Evolutionary conservation across 2,329 filamentous ascomycete genomes (phyloP).

Genomic region (Cladophialophora yegresii): DNA sequence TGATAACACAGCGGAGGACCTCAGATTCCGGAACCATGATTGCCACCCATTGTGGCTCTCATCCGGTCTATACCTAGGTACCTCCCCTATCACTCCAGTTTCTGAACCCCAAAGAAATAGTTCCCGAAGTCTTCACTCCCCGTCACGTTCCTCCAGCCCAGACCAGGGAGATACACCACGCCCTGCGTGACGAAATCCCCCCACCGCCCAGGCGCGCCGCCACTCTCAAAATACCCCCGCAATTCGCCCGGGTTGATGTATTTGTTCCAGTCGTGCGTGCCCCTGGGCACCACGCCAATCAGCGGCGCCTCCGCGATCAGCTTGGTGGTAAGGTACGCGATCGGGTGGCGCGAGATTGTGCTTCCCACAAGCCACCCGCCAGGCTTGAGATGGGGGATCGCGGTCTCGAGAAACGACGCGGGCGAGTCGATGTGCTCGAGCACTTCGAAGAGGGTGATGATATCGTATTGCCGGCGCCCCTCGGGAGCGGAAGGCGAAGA

Average conservation of each 20-base stretch:
- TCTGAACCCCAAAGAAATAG: constrained; percentile 89
- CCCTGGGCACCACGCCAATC: constrained; percentile 76
- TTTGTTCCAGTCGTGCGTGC: constrained; percentile 95
- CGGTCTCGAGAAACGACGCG: constrained; percentile 69
- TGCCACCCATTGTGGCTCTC: not conserved
- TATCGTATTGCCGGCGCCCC: constrained; percentile 62
- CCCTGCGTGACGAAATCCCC: constrained; percentile 67
- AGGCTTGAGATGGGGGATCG: constrained; percentile 75
- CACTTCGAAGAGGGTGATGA: constrained; percentile 90
- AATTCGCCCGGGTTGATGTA: constrained; percentile 89
- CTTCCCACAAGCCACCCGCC: constrained; percentile 92
- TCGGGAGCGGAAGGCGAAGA: not conserved
- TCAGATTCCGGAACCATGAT: not conserved
- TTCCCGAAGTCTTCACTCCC: constrained; percentile 87
- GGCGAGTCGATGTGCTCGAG: constrained; percentile 86
- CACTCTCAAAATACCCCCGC: constrained; percentile 43
- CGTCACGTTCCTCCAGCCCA: constrained; percentile 82
- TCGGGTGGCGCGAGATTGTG: constrained; percentile 87
- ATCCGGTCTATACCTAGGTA: not conserved
- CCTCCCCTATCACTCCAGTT: constrained; percentile 33
- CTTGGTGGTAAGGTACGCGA: constrained; percentile 90
- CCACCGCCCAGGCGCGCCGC: constrained; percentile 44
- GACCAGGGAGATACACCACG: constrained; percentile 82
- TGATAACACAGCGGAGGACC: not conserved
- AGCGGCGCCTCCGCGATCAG: constrained; percentile 78